These are phyloP conservation scores for Uronychia setigera DNA, from an alignment of 73 alveolate genomes.

Conservation along the genomic window DNA sequence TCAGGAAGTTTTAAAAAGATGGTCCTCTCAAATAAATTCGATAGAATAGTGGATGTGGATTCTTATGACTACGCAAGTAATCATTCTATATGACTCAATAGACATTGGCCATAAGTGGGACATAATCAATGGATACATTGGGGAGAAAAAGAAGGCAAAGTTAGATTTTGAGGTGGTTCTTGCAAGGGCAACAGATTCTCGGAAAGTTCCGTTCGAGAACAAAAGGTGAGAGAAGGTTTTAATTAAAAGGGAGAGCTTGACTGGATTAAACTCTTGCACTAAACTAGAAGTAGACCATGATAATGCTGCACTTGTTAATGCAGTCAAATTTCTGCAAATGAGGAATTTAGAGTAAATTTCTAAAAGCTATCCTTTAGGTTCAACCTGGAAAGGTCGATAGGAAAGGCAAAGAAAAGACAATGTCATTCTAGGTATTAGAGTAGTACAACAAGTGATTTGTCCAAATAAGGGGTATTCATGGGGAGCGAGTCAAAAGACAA, in stretches of 20 bases:
- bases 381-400: constrained; percentile 12
- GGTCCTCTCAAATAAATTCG: no score
- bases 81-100: background rate
- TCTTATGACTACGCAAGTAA: constrained; percentile 13
- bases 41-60: constrained; percentile 39
- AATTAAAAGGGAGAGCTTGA: constrained; percentile 17
- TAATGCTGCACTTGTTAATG: constrained; percentile 34
- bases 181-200: constrained; percentile 9
- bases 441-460: no score
- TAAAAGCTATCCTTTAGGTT: background rate
- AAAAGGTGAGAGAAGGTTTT: background rate
- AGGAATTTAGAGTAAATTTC: background rate
- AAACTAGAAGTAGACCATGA: constrained; percentile 21
- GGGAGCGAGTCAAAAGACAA: no score
- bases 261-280: constrained; percentile 13
- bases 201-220: constrained; percentile 31
- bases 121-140: constrained; percentile 50
- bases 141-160: constrained; percentile 21
- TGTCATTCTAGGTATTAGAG: no score
- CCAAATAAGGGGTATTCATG: no score
- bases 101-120: constrained; percentile 41
- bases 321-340: constrained; percentile 20
- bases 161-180: constrained; percentile 22
- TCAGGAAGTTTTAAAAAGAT: no score
- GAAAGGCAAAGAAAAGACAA: constrained; percentile 12